Base-by-base conservation (phyloP, 2,329 filamentous ascomycete species). In the Colletotrichum melonis region DNA sequence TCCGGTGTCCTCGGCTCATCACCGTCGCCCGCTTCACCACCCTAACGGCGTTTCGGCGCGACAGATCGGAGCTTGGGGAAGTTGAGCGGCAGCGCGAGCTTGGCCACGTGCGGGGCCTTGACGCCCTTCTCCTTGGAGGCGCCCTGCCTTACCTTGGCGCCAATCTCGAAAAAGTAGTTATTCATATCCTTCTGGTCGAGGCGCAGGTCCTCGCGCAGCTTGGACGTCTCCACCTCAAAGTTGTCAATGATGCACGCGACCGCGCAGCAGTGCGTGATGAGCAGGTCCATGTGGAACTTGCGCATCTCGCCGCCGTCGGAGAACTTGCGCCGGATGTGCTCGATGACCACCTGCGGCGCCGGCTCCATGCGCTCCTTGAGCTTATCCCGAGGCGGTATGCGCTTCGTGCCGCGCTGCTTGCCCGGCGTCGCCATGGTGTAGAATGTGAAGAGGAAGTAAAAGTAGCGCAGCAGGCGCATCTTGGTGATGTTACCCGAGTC, bases 161-260 rank as follows among this genome's bases (percentile, higher is more conserved):
- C 94, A 76, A 97, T 91, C 81, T 96, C 94, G 60, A 86, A 84
- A 81, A 94, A 95, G 81, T 95, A 95, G 79, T 91, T 88, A 65
- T 86, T 88, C 78, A 96, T 91, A 79, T 90, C 86, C 82, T 90
- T 92, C 81, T 92, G 90, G 76, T 95, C 93, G 70, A 95, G 78
- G 79, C 89, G 89, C 73, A 97, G 82, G 79, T 97, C 94, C 74
- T 93, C 90, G 66, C 91, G 89, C 75, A 97, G 83, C 76, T 92
- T 88, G 75, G 88, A 88, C 7, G 92, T 92, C 78, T 95, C 92
- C 68, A 94, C 91, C 79, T 92, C 90, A 79, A 91, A 95, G 79
- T 92, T 91, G 78, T 95, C 93, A 22, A 95, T 85, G 74, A 94
- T 90, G 80, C 93, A 88, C 32, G 92, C 90, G 73, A 95, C 87